Percentiles rank a stretch among this genome's conserved stretches.
Conservation (phyloP, 768 basidiomycete genomes). For the Tricholoma hemisulphureum region DNA sequence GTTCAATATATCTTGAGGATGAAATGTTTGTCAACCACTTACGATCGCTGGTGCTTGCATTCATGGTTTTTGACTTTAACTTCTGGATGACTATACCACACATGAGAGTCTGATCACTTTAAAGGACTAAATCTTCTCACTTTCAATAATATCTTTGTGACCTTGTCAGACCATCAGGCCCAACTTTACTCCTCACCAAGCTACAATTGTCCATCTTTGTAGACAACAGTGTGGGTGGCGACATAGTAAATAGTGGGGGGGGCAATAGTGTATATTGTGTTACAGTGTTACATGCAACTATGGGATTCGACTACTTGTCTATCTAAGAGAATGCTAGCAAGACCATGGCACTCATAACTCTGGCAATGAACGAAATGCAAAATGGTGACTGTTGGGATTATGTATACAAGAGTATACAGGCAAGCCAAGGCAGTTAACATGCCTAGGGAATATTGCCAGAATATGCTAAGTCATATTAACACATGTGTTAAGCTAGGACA, state of each 20-base stretch:
- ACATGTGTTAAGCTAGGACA: too few relatives aligned
- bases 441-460: too few relatives aligned
- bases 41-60: neutral
- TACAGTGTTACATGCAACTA: neutral
- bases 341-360: neutral
- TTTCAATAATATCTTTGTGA: conserved; percentile 2
- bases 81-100: conserved; percentile 1
- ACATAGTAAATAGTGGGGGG: neutral
- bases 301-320: neutral
- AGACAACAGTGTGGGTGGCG: neutral
- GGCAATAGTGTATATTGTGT: neutral
- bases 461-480: too few relatives aligned
- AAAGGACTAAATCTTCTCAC: neutral
- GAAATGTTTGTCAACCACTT: neutral
- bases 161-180: neutral
- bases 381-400: too few relatives aligned
- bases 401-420: too few relatives aligned
- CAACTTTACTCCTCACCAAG: neutral
- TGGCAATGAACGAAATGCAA: neutral
- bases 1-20: neutral
- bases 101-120: neutral
- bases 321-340: conserved; percentile 1
- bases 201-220: neutral
- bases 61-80: conserved; percentile 2
- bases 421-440: too few relatives aligned